Conservation (phyloP, 495 filamentous ascomycete genomes). For the Neurospora sp. region DNA sequence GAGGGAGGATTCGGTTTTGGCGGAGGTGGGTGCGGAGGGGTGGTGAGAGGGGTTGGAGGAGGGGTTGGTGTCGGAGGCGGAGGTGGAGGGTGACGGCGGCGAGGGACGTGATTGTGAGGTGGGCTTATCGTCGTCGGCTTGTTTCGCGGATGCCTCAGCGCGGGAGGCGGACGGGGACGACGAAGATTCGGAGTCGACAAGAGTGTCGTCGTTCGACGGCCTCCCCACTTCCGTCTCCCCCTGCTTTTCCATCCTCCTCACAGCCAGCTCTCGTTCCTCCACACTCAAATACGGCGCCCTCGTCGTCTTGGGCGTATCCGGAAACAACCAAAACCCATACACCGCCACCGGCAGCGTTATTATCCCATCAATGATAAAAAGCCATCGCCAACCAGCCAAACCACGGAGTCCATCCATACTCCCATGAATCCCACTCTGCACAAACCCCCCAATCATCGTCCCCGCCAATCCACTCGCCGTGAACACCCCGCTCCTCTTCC, state of each 20-base stretch:
- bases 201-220: not conserved
- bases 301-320: slow-evolving; percentile 48
- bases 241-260: slow-evolving; percentile 14
- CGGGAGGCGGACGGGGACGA: not conserved
- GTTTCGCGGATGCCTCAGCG: not conserved
- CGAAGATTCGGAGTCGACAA: not conserved
- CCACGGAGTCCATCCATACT: slow-evolving; percentile 40
- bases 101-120: not conserved
- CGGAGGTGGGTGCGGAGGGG: slow-evolving; percentile 5
- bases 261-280: slow-evolving; percentile 35
- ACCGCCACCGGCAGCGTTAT: slow-evolving; percentile 48
- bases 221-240: not conserved
- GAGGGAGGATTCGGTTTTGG: slow-evolving; percentile 14
- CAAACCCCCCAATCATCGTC: slow-evolving; percentile 42
- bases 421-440: slow-evolving; percentile 50
- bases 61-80: too few relatives aligned
- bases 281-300: slow-evolving; percentile 38
- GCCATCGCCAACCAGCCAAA: slow-evolving; percentile 54
- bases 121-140: not conserved
- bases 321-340: slow-evolving; percentile 49
- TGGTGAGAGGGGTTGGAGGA: not conserved
- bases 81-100: too few relatives aligned
- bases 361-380: slow-evolving; percentile 48
- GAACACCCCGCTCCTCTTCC: slow-evolving; percentile 50
- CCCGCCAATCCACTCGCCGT: slow-evolving; percentile 42